These are phyloP conservation scores for Cardiospermum halicacabum DNA, from an alignment of 345 rosid species.

Conservation along the genomic window DNA sequence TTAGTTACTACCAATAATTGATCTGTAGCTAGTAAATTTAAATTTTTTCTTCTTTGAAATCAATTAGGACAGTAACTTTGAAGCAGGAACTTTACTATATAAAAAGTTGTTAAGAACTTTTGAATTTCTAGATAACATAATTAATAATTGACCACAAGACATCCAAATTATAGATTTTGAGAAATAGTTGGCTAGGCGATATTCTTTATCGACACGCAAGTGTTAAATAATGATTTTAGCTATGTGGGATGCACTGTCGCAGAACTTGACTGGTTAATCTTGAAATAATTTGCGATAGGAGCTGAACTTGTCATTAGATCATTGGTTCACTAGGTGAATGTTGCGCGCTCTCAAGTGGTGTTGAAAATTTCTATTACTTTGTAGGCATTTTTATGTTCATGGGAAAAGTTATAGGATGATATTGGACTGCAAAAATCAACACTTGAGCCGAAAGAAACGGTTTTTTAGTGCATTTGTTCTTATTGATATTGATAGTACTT, in stretches of 20 bases:
- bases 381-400: too few relatives aligned
- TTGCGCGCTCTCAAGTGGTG: conserved; percentile 12
- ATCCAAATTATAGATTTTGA: conserved; percentile 13
- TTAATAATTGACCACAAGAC: conserved; percentile 20
- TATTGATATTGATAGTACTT: conserved; percentile 25
- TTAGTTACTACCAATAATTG: background rate
- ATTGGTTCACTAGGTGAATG: conserved; percentile 18
- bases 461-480: conserved; percentile 35
- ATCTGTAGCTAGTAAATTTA: background rate
- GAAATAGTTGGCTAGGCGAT: conserved; percentile 13
- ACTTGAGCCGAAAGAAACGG: conserved; percentile 49
- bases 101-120: conserved; percentile 5
- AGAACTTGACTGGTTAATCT: conserved; percentile 14
- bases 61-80: background rate
- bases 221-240: conserved; percentile 10
- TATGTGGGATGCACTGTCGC: conserved; percentile 25
- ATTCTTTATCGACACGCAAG: conserved; percentile 24
- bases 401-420: conserved; percentile 28
- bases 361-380: conserved; percentile 15
- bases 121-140: conserved; percentile 17
- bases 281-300: conserved; percentile 3
- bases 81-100: background rate
- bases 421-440: conserved; percentile 31
- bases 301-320: conserved; percentile 12
- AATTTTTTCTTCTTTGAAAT: background rate